Evolutionary conservation across 768 basidiomycete species (phyloP).

Genomic region (Boletus vermiculosoides): DNA sequence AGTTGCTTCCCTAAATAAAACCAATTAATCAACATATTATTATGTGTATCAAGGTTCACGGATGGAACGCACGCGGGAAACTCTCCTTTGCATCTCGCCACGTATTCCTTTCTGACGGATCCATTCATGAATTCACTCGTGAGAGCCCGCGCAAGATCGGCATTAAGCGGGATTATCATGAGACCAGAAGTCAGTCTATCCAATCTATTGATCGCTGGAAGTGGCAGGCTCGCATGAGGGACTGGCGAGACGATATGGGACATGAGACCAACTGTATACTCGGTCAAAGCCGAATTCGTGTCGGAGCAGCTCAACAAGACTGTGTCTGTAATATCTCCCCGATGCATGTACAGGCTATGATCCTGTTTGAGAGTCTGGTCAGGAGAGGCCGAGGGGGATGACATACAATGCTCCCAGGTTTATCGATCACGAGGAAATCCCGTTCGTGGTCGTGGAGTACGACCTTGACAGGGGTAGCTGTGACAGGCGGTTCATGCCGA

Average conservation of each 20-base stretch:
- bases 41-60: neutral
- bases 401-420: slow-evolving; percentile 95
- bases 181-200: slow-evolving; percentile 94
- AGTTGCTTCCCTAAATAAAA: slow-evolving; percentile 62
- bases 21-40: neutral
- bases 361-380: neutral
- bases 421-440: slow-evolving; percentile 89
- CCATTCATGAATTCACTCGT: slow-evolving; percentile 82
- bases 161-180: slow-evolving; percentile 86
- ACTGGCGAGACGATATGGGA: neutral
- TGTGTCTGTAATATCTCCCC: slow-evolving; percentile 87
- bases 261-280: slow-evolving; percentile 68
- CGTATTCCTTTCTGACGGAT: slow-evolving; percentile 86
- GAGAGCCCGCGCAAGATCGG: slow-evolving; percentile 63
- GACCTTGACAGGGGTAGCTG: slow-evolving; percentile 77
- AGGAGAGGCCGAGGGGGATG: slow-evolving; percentile 10
- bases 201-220: slow-evolving; percentile 84
- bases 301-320: slow-evolving; percentile 81
- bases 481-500: slow-evolving; percentile 96
- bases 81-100: slow-evolving; percentile 81
- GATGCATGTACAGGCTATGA: slow-evolving; percentile 86
- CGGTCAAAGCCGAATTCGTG: slow-evolving; percentile 80
- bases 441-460: slow-evolving; percentile 75
- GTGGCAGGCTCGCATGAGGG: neutral
- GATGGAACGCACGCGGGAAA: slow-evolving; percentile 74